Percentiles rank a stretch among this genome's conserved stretches.
Evolutionary conservation across 768 basidiomycete genomes (phyloP).

Genomic region (Panus rudis): DNA sequence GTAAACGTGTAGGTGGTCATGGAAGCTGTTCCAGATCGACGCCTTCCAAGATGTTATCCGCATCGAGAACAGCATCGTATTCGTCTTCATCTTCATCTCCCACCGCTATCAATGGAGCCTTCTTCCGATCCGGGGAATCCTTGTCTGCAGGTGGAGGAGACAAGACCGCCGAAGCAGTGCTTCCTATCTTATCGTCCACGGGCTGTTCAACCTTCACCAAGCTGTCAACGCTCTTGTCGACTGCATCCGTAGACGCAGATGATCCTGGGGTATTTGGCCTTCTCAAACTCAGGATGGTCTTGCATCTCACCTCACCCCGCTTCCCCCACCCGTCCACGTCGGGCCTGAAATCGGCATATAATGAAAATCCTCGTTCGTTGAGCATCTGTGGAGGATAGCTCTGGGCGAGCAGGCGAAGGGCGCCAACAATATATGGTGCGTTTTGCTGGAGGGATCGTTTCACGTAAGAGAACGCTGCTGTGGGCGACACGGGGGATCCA

Average conservation of each 20-base stretch:
- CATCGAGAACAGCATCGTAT: conserved; percentile 44
- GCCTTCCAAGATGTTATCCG: conserved; percentile 39
- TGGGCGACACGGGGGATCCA: conserved; percentile 62
- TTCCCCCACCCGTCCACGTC: conserved; percentile 79
- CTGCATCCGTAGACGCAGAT: not conserved
- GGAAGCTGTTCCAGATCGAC: conserved; percentile 30
- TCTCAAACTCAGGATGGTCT: conserved; percentile 53
- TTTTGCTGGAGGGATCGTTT: conserved; percentile 75
- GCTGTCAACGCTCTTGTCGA: conserved; percentile 9
- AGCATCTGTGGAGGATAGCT: conserved; percentile 53
- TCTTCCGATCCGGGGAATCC: conserved; percentile 35
- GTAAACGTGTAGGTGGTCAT: not conserved
- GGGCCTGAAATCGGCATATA: conserved; percentile 88
- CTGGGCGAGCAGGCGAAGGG: conserved; percentile 59
- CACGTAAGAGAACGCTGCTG: conserved; percentile 79
- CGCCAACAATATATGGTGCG: conserved; percentile 69
- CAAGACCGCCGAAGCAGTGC: conserved; percentile 1
- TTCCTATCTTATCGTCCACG: conserved; percentile 16
- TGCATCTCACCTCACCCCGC: conserved; percentile 65
- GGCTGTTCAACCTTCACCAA: conserved; percentile 12
- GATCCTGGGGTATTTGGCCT: not conserved
- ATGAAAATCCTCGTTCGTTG: conserved; percentile 59
- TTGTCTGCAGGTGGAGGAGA: conserved; percentile 10
- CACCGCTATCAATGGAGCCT: no score
- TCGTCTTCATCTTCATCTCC: conserved; percentile 39